A percentile compares a stretch with the other conserved stretches of the same genome.
phyloP scores from a whole-genome alignment of 768 basidiomycete species.

The Clitopilus hobsonii region DNA sequence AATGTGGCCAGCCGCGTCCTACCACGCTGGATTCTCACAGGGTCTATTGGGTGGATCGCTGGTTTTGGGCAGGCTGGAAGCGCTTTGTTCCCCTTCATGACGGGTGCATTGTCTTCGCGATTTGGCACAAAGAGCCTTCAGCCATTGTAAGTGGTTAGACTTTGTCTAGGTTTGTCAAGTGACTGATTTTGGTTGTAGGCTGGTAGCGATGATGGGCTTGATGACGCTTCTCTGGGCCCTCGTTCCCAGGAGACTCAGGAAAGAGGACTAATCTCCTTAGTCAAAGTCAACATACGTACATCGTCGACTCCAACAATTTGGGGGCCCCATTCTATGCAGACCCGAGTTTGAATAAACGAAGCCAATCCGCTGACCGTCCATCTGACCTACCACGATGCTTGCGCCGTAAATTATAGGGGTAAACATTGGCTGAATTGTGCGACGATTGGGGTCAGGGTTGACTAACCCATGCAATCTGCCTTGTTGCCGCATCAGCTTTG shows the following conservation, averaged over 20 bases:
- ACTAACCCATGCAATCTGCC: too few species aligned
- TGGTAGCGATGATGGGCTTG: conserved; percentile 57
- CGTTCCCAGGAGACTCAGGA: conserved; percentile 30
- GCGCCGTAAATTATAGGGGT: too few species aligned
- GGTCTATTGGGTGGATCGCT: conserved; percentile 59
- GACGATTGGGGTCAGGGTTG: too few species aligned
- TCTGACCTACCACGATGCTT: too few species aligned
- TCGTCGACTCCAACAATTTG: too few species aligned
- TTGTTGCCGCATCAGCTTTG: too few species aligned
- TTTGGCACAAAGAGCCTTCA: conserved; percentile 54
- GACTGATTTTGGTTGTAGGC: conserved; percentile 22
- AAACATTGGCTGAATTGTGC: too few species aligned
- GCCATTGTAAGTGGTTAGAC: conserved; percentile 47
- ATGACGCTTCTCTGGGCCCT: conserved; percentile 55
- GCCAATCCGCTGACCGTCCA: too few species aligned
- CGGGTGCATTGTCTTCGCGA: conserved; percentile 56
- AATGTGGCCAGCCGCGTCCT: conserved; percentile 60
- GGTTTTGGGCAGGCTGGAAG: conserved; percentile 65
- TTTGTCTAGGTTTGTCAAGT: too few species aligned
- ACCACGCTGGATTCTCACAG: conserved; percentile 60
- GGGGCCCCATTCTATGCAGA: too few species aligned
- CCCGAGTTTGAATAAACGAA: too few species aligned
- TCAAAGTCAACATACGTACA: too few species aligned
- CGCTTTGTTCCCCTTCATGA: conserved; percentile 64
- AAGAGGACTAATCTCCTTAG: conserved; percentile 10